These are phyloP conservation scores for Saccharomycopsis olivae DNA, from an alignment of 805 yeast genomes.

Conservation along the genomic window DNA sequence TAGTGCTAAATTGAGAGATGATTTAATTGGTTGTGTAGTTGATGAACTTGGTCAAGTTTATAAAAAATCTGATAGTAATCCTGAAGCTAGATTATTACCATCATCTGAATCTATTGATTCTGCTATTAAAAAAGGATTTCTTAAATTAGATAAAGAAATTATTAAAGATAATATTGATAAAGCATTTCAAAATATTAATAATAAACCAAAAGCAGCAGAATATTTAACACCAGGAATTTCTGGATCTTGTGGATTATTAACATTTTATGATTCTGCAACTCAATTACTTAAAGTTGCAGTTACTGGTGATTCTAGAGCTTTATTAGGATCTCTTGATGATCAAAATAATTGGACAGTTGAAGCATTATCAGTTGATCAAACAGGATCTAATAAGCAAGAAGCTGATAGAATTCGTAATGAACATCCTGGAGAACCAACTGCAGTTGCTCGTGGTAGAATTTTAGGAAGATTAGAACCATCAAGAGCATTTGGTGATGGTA, in stretches of 20 bases:
- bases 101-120: conserved; percentile 59
- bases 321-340: conserved; percentile 61
- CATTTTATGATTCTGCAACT: conserved; percentile 74
- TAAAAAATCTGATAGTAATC: conserved; percentile 18
- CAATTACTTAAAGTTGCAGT: conserved; percentile 78
- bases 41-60: conserved; percentile 60
- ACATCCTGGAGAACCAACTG: conserved; percentile 87
- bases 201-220: conserved; percentile 57
- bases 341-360: conserved; percentile 76
- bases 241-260: conserved; percentile 86
- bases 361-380: conserved; percentile 83
- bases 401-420: conserved; percentile 72
- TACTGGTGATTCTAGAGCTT: conserved; percentile 92
- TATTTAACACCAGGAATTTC: conserved; percentile 84
- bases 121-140: conserved; percentile 74
- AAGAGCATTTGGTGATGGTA: conserved; percentile 94
- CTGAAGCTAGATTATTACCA: conserved; percentile 39
- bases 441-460: conserved; percentile 77
- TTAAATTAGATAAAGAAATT: conserved; percentile 76
- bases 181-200: conserved; percentile 55
- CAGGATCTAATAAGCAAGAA: conserved; percentile 85
- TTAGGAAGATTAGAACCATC: conserved; percentile 92
- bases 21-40: conserved; percentile 66
- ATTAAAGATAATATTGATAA: conserved; percentile 64
- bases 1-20: conserved; percentile 72